These are phyloP conservation scores for Rubia yunnanensis DNA, from an alignment of 257 asterid genomes.

Conservation along the genomic window DNA sequence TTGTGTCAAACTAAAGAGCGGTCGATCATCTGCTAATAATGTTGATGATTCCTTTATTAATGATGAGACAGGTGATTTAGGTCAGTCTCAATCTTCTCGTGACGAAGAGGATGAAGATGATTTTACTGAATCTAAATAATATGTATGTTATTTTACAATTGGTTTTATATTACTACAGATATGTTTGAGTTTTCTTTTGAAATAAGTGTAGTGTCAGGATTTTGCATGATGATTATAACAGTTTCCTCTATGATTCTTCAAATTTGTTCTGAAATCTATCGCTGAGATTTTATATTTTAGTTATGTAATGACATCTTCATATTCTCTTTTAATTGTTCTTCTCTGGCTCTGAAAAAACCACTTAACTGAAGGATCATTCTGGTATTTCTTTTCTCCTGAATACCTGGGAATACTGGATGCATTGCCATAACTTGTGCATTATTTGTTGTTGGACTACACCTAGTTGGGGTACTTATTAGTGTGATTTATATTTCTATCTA, in stretches of 20 bases:
- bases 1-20: too few relatives aligned
- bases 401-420: conserved; percentile 96
- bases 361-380: conserved; percentile 16
- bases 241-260: neutral
- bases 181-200: neutral
- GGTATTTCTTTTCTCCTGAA: conserved; percentile 25
- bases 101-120: too few relatives aligned
- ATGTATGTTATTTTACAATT: too few relatives aligned
- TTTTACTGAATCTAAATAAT: too few relatives aligned
- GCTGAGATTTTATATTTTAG: neutral
- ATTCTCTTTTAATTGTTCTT: conserved; percentile 1
- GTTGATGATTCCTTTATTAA: too few relatives aligned
- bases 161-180: neutral
- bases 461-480: conserved; percentile 53
- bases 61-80: too few relatives aligned
- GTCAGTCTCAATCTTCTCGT: too few relatives aligned
- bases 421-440: conserved; percentile 96
- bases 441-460: conserved; percentile 82
- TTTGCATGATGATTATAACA: neutral
- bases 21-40: too few relatives aligned
- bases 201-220: neutral
- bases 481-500: neutral
- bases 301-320: neutral
- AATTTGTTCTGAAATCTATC: neutral
- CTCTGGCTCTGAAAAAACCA: conserved; percentile 14